Conservation (phyloP, 2,329 filamentous ascomycete genomes). For the Stylonectria norvegica region DNA sequence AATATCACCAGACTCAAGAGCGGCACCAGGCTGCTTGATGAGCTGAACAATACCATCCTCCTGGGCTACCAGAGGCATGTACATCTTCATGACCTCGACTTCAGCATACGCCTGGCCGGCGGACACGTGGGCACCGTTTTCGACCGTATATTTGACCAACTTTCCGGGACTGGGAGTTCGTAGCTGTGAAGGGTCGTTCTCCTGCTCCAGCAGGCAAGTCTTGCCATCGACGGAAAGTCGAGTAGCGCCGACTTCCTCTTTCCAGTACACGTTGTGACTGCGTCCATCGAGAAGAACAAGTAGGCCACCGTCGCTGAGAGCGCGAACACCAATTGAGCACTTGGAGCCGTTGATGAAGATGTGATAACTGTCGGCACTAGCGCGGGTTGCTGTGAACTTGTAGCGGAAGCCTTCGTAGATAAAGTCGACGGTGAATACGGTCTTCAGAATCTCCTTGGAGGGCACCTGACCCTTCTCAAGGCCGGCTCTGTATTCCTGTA, state of each 20-base stretch:
- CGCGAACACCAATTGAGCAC: slow-evolving; percentile 87
- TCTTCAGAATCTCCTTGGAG: slow-evolving; percentile 94
- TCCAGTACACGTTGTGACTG: slow-evolving; percentile 99
- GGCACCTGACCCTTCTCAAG: slow-evolving; percentile 97
- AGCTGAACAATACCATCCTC: slow-evolving; percentile 96
- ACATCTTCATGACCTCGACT: slow-evolving; percentile 99
- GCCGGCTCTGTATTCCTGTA: slow-evolving; percentile 80
- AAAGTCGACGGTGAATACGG: slow-evolving; percentile 95
- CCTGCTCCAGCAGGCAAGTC: slow-evolving; percentile 95
- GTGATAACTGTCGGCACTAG: slow-evolving; percentile 90
- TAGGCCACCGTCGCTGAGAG: slow-evolving; percentile 89
- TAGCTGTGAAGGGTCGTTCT: slow-evolving; percentile 97
- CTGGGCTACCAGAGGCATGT: slow-evolving; percentile 94
- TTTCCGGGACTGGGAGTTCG: slow-evolving; percentile 94
- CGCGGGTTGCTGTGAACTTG: slow-evolving; percentile 96
- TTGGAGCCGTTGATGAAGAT: slow-evolving; percentile 99
- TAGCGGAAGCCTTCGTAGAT: slow-evolving; percentile 97
- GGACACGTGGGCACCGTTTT: slow-evolving; percentile 89
- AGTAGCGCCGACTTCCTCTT: slow-evolving; percentile 94
- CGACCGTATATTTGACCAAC: slow-evolving; percentile 95
- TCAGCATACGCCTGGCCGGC: slow-evolving; percentile 93
- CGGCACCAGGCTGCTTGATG: slow-evolving; percentile 98
- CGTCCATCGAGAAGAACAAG: slow-evolving; percentile 86
- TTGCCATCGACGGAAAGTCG: slow-evolving; percentile 96
- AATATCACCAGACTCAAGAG: slow-evolving; percentile 95